phyloP scores from a whole-genome alignment of 169 alveolate genomes.

The Cryptosporidium ryanae region DNA sequence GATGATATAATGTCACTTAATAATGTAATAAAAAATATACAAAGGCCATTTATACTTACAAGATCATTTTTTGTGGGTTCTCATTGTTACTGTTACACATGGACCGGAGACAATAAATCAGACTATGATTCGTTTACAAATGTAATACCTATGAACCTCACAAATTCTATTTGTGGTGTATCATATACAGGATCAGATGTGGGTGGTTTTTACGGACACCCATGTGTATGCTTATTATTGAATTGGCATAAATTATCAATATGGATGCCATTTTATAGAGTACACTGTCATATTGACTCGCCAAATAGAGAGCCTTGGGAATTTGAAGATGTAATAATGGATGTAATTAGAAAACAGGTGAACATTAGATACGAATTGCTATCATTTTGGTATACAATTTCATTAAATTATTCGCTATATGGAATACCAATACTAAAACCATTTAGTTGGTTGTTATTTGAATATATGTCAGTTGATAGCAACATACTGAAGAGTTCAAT shows the following conservation, averaged over 20 bases:
- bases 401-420: constrained; percentile 45
- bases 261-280: constrained; percentile 75
- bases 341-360: constrained; percentile 36
- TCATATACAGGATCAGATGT: constrained; percentile 91
- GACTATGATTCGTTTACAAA: constrained; percentile 83
- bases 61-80: constrained; percentile 87
- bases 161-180: constrained; percentile 86
- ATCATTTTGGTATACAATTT: constrained; percentile 72
- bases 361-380: constrained; percentile 51
- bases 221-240: constrained; percentile 84
- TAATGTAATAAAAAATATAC: constrained; percentile 74
- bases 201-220: constrained; percentile 91
- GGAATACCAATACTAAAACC: constrained; percentile 72
- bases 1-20: constrained; percentile 22
- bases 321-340: constrained; percentile 26
- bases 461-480: background rate
- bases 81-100: constrained; percentile 87
- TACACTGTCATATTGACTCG: constrained; percentile 68
- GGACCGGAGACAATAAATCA: constrained; percentile 93
- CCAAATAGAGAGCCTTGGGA: constrained; percentile 76
- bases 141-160: constrained; percentile 87
- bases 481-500: constrained; percentile 2
- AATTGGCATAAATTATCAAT: constrained; percentile 92
- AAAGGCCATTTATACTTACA: constrained; percentile 87
- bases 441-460: constrained; percentile 15